These are phyloP conservation scores for Steccherinum ochraceum DNA, from an alignment of 768 basidiomycete species.

Conservation along the genomic window DNA sequence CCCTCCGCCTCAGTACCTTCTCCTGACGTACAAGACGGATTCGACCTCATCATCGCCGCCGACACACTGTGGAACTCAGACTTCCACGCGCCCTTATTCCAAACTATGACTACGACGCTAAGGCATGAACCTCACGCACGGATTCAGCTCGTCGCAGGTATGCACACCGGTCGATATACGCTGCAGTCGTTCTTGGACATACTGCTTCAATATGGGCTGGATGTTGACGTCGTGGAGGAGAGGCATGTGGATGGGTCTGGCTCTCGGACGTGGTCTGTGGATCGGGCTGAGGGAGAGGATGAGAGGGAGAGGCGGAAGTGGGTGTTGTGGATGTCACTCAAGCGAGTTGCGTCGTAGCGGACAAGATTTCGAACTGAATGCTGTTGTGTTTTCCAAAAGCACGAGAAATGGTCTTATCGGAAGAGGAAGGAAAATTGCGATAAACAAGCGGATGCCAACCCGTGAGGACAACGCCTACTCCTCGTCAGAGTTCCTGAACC, in stretches of 20 bases:
- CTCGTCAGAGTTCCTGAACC: no score
- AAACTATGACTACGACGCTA: slow-evolving; percentile 45
- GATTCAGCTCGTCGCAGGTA: slow-evolving; percentile 60
- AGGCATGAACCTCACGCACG: slow-evolving; percentile 38
- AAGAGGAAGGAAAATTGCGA: no score
- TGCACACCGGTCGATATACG: slow-evolving; percentile 74
- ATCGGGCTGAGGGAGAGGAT: slow-evolving; percentile 47
- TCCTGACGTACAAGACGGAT: slow-evolving; percentile 19
- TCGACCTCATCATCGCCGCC: slow-evolving; percentile 65
- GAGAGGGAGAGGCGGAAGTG: slow-evolving; percentile 65
- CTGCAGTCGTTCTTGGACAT: slow-evolving; percentile 52
- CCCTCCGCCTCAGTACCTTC: not conserved
- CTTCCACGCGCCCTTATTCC: slow-evolving; percentile 46
- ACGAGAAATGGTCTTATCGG: no score
- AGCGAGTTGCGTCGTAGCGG: slow-evolving; percentile 17
- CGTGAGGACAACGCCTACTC: no score
- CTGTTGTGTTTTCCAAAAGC: no score
- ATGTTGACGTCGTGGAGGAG: slow-evolving; percentile 40
- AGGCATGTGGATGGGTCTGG: slow-evolving; percentile 34
- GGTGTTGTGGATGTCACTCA: slow-evolving; percentile 55
- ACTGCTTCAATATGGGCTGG: slow-evolving; percentile 35
- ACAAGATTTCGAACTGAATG: no score
- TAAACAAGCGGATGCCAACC: no score
- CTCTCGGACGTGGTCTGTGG: slow-evolving; percentile 46
- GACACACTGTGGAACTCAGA: slow-evolving; percentile 78